Evolutionary conservation across 768 basidiomycete genomes (phyloP), one percentile per base, ranked within the genome.

Genomic region (Tulasnella sp.): DNA sequence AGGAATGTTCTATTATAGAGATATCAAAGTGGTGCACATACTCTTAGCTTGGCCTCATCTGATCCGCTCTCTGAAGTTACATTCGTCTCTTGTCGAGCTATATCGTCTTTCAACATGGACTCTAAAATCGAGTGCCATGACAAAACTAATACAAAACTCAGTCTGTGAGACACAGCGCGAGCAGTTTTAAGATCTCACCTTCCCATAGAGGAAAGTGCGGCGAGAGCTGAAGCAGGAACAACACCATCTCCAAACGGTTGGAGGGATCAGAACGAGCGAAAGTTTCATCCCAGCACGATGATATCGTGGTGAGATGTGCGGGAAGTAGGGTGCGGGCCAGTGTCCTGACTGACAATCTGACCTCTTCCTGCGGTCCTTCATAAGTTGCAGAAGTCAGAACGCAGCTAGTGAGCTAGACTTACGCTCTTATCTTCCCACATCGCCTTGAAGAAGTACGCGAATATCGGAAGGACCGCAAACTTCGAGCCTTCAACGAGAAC

Each of bases 141-240:
- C 11, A 87, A 67, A 34, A 85, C 85, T 87, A 15, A 34, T 17
- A 58, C 1, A 19, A 19, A 2, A 27, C 8, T 62, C 19, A 56
- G 34, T 9, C 19, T 17, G n/a, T 10, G 5, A 11, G 59, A 12
- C 22, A 46, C 56, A 22, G 9, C 15, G n/a, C 50, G 25, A 12
- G 19, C 24, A 38, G 34, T 12, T 22, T 42, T 17, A 29, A 55
- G n/a, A 4, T 55, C 68, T 53, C 63, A 85, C 85, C 74, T 76
- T 74, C 73, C 86, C 86, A 88, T 12, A 63, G 68, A 17, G 83
- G 77, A 68, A 87, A 83, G 69, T 84, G 78, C 0, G 83, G 74
- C n/a, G 74, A 80, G 27, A 89, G 74, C 64, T 83, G 84, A 29
- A 80, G 75, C 17, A 87, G 71, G 69, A 87, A 88, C 8, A 76